Conservation (phyloP, 768 basidiomycete genomes). For the Hortiboletus campestris region DNA sequence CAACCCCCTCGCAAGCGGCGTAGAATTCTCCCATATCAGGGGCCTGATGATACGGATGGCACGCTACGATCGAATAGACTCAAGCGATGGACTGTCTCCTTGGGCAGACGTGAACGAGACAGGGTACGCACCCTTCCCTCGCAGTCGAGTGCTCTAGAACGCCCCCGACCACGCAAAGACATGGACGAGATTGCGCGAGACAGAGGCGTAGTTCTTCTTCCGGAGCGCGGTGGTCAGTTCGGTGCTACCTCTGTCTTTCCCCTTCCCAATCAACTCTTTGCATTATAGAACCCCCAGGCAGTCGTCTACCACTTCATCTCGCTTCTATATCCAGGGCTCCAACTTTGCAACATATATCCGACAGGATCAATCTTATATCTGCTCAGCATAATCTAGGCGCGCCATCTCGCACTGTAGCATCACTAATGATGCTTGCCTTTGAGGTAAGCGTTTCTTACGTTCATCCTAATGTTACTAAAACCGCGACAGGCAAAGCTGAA, state of each 20-base stretch:
- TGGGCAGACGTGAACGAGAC: constrained; percentile 75
- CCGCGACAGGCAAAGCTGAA: constrained; percentile 69
- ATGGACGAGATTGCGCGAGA: constrained; percentile 71
- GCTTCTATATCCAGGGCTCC: constrained; percentile 70
- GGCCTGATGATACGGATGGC: constrained; percentile 54
- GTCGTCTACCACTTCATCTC: constrained; percentile 68
- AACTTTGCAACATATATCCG: constrained; percentile 72
- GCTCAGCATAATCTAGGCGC: constrained; percentile 68
- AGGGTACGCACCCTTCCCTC: constrained; percentile 54
- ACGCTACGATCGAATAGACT: constrained; percentile 61
- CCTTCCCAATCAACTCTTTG: neutral
- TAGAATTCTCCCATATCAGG: constrained; percentile 69
- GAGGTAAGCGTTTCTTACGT: constrained; percentile 48
- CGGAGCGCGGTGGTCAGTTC: constrained; percentile 60
- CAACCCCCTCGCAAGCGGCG: constrained; percentile 66
- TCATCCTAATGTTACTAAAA: neutral
- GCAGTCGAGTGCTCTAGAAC: constrained; percentile 44
- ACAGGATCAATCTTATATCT: constrained; percentile 78
- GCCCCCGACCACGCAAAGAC: constrained; percentile 44
- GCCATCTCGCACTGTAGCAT: constrained; percentile 61
- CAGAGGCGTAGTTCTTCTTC: constrained; percentile 60
- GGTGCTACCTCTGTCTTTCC: neutral
- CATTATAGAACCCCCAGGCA: constrained; percentile 62
- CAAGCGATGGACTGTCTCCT: constrained; percentile 70
- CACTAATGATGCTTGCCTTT: constrained; percentile 73